Evolutionary conservation across 129 eudicot species (phyloP), one percentile per base, ranked within the genome.

Genomic region (Scalesia atractyloides): DNA sequence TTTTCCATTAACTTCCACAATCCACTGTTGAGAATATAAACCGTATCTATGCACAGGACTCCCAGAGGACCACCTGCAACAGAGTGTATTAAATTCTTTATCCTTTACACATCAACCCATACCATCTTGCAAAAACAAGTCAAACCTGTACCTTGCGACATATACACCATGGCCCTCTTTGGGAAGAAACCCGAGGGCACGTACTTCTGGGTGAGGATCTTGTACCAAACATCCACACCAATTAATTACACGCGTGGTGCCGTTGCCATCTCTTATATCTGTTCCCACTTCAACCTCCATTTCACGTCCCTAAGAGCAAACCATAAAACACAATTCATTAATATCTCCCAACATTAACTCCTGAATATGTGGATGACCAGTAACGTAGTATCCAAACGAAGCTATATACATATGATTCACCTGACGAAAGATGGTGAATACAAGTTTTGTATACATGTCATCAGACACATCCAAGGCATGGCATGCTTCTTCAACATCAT

Each of bases 151-250:
- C 98, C 96, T 87, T 52, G 96, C 82, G 69, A 89, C 95, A 75
- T 87, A 92, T 60, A 92, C 96, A 50, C 98, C 98, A 52, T 92
- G 96, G 58, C 98, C 98, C 80, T 92, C 91, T 75, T 85, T 78
- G 34, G 96, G 98, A 47, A 92, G 84, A 72, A 87, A 92, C 61
- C 96, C 98, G 62, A 89, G 98, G 76, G 98, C 95, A 51, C 98
- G 91, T 3, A 92, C 98, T 9, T 89, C 96, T 6, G 92, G 80
- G 76, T 89, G 92, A 60, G 98, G 92, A 49, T 89, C 95, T 56
- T 93, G 98, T 51, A 93, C 90, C 64, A 85, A 84, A 69, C 88
- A 87, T 36, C 98, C 98, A 81, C 96, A 89, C 98, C 98, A 93
- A 62, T 89, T 93, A 64, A 93, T 81, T 19, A 84, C 86, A 17